Evolutionary conservation across 2,329 filamentous ascomycete genomes (phyloP).

Genomic region (Incumbomyces lentus): DNA sequence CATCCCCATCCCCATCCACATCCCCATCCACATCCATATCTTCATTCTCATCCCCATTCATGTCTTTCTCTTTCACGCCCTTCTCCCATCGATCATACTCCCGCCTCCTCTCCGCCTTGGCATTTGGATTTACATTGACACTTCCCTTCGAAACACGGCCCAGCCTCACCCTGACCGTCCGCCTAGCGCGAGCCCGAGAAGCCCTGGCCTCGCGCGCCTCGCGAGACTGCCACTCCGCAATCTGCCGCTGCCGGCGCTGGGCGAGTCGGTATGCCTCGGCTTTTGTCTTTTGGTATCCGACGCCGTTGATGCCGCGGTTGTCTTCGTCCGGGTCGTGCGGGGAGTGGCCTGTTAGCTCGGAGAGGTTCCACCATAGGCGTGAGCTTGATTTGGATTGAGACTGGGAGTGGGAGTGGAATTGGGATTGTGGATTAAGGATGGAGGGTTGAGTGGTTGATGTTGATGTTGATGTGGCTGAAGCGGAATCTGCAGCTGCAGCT

Average conservation of each 20-base stretch:
- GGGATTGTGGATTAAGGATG: no score
- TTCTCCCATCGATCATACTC: neutral
- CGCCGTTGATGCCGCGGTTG: slow-evolving; percentile 53
- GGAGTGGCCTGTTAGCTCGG: slow-evolving; percentile 53
- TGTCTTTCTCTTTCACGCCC: neutral
- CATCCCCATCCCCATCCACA: no score
- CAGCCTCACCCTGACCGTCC: slow-evolving; percentile 21
- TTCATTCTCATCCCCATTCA: no score
- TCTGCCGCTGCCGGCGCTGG: slow-evolving; percentile 47
- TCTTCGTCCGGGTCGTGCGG: slow-evolving; percentile 49
- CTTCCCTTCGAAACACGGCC: neutral
- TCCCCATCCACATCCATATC: no score
- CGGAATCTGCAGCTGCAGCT: slow-evolving; percentile 14
- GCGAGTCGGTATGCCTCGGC: slow-evolving; percentile 47
- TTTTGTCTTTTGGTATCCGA: slow-evolving; percentile 53
- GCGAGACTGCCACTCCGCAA: slow-evolving; percentile 49
- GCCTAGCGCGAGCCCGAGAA: slow-evolving; percentile 41
- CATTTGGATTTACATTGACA: no score
- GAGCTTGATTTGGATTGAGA: no score
- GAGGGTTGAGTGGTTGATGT: no score
- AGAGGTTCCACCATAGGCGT: slow-evolving; percentile 42
- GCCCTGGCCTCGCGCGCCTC: slow-evolving; percentile 51
- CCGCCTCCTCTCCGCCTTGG: neutral
- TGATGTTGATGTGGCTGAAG: slow-evolving; percentile 10
- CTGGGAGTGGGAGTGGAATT: no score